Evolutionary conservation across 345 rosid genomes (phyloP).

Genomic region (Lepidium aucheri): DNA sequence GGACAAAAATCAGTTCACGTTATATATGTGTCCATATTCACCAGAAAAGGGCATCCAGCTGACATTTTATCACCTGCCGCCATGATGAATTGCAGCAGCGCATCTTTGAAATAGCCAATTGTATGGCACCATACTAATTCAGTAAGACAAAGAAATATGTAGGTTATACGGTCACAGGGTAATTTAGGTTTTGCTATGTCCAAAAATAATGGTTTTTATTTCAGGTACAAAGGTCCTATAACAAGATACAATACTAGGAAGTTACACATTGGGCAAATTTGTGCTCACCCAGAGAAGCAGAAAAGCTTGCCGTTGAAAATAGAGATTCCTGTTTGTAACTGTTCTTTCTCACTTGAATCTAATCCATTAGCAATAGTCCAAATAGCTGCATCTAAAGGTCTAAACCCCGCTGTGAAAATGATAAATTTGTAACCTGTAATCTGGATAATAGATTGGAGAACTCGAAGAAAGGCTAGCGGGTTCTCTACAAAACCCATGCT

Average conservation of each 20-base stretch:
- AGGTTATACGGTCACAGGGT: not conserved
- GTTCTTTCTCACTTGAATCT: constrained; percentile 3
- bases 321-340: constrained; percentile 30
- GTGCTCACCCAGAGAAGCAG: constrained; percentile 55
- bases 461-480: constrained; percentile 45
- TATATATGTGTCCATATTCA: not conserved
- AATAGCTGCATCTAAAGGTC: constrained; percentile 49
- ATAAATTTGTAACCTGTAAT: constrained; percentile 44
- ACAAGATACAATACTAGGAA: not conserved
- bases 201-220: not conserved
- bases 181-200: too few relatives aligned
- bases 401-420: constrained; percentile 46
- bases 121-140: constrained; percentile 60
- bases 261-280: not conserved
- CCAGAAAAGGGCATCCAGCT: not conserved
- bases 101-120: constrained; percentile 64
- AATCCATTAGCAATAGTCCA: constrained; percentile 24
- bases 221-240: not conserved
- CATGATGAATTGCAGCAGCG: constrained; percentile 77
- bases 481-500: constrained; percentile 62
- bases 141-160: not conserved
- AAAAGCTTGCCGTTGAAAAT: constrained; percentile 44
- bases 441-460: constrained; percentile 40
- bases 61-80: constrained; percentile 62
- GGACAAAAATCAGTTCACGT: constrained; percentile 3